phyloP scores from a whole-genome alignment of 2,329 filamentous ascomycete genomes.

The Fonsecaea monophora region DNA sequence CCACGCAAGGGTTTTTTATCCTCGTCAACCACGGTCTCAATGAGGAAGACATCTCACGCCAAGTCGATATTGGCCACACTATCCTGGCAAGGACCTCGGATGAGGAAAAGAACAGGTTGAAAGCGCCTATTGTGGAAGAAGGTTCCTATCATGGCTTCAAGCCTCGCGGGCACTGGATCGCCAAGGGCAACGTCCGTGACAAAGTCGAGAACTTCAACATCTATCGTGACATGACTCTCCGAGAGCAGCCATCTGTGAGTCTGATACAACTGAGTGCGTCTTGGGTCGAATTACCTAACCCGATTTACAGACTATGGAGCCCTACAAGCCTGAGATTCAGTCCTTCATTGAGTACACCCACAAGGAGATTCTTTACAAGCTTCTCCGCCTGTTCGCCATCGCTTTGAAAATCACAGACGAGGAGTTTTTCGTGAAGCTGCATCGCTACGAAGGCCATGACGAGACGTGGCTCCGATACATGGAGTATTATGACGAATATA shows the following conservation, averaged over 20 bases:
- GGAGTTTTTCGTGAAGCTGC: slow-evolving; percentile 61
- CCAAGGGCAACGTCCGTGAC: slow-evolving; percentile 11
- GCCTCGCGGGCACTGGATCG: slow-evolving; percentile 51
- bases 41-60: slow-evolving; percentile 65
- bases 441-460: slow-evolving; percentile 64
- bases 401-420: slow-evolving; percentile 67
- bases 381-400: slow-evolving; percentile 67
- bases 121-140: slow-evolving; percentile 52
- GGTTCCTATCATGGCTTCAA: slow-evolving; percentile 66
- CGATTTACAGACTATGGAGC: slow-evolving; percentile 37
- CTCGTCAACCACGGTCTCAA: slow-evolving; percentile 67
- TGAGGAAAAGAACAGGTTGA: slow-evolving; percentile 64
- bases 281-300: not conserved
- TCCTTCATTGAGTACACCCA: slow-evolving; percentile 52
- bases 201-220: slow-evolving; percentile 28
- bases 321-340: slow-evolving; percentile 63
- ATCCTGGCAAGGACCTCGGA: slow-evolving; percentile 64
- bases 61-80: slow-evolving; percentile 66
- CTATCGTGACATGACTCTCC: slow-evolving; percentile 18
- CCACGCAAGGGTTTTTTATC: slow-evolving; percentile 62
- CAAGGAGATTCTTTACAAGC: slow-evolving; percentile 34
- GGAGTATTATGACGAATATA: slow-evolving; percentile 58
- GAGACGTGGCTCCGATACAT: slow-evolving; percentile 70
- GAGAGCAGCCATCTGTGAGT: slow-evolving; percentile 19
- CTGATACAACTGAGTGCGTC: not conserved